These are phyloP conservation scores for Epichloe gansuensis DNA, from an alignment of 2,329 filamentous ascomycete species.

Conservation along the genomic window DNA sequence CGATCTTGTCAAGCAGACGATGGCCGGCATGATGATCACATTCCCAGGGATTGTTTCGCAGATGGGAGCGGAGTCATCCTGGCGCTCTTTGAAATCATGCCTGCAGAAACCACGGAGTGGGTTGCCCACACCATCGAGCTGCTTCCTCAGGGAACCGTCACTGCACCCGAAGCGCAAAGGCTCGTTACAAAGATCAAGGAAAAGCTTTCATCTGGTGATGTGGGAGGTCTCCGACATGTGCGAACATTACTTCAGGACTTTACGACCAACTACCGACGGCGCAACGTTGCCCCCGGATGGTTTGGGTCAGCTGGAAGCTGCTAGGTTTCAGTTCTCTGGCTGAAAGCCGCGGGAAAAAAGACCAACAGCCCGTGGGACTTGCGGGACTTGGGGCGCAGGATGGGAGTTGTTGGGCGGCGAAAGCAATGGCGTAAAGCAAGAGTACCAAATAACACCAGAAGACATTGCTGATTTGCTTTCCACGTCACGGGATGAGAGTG, in stretches of 20 bases:
- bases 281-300: slow-evolving; percentile 94
- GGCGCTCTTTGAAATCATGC: slow-evolving; percentile 76
- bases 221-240: slow-evolving; percentile 57
- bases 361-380: background rate
- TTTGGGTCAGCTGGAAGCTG: slow-evolving; percentile 73
- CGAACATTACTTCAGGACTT: slow-evolving; percentile 86
- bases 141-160: slow-evolving; percentile 72
- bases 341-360: slow-evolving; percentile 13
- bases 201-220: slow-evolving; percentile 54
- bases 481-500: background rate
- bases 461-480: background rate
- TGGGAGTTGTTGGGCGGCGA: no score
- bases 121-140: slow-evolving; percentile 73
- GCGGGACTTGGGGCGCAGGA: no score
- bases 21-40: slow-evolving; percentile 98
- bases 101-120: slow-evolving; percentile 68
- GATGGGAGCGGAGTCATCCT: slow-evolving; percentile 91
- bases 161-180: slow-evolving; percentile 65
- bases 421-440: no score
- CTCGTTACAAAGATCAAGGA: slow-evolving; percentile 73
- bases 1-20: slow-evolving; percentile 70
- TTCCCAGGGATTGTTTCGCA: slow-evolving; percentile 94
- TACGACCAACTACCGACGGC: slow-evolving; percentile 82
- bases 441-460: no score
- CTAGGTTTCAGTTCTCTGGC: slow-evolving; percentile 67